A percentile compares a stretch with the other conserved stretches of the same genome.
phyloP scores from a whole-genome alignment of 768 basidiomycete species.

The Hirschioporus abietinus region DNA sequence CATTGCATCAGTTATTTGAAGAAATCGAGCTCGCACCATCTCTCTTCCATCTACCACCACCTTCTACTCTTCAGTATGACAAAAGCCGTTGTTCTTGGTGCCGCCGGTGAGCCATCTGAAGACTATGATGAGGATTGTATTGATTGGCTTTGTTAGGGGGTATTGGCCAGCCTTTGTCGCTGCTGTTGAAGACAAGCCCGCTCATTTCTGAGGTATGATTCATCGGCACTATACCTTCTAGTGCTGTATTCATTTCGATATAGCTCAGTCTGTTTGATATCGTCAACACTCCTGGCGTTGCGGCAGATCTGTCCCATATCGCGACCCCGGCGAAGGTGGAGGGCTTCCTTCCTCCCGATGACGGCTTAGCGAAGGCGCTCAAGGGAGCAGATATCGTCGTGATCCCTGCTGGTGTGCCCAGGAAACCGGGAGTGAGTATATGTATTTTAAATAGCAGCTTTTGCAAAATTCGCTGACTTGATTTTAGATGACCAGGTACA shows the following conservation, averaged over 20 bases:
- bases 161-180: conserved; percentile 93
- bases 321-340: conserved; percentile 79
- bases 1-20: neutral
- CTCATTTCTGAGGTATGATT: conserved; percentile 64
- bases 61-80: conserved; percentile 31
- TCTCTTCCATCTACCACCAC: neutral
- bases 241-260: neutral
- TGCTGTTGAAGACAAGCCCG: conserved; percentile 84
- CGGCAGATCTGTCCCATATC: conserved; percentile 92
- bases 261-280: conserved; percentile 93
- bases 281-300: conserved; percentile 95
- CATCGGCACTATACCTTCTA: conserved; percentile 8
- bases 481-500: conserved; percentile 47
- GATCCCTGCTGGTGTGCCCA: conserved; percentile 94
- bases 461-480: neutral
- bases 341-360: conserved; percentile 75
- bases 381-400: conserved; percentile 86
- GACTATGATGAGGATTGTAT: neutral
- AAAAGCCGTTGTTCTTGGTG: conserved; percentile 95
- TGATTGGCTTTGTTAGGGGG: conserved; percentile 45
- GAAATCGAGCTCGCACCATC: neutral
- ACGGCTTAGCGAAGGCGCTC: conserved; percentile 78
- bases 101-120: conserved; percentile 59
- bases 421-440: conserved; percentile 82
- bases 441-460: neutral